phyloP scores from a whole-genome alignment of 352 stramenopile genomes.

The Phytophthora sp. region DNA sequence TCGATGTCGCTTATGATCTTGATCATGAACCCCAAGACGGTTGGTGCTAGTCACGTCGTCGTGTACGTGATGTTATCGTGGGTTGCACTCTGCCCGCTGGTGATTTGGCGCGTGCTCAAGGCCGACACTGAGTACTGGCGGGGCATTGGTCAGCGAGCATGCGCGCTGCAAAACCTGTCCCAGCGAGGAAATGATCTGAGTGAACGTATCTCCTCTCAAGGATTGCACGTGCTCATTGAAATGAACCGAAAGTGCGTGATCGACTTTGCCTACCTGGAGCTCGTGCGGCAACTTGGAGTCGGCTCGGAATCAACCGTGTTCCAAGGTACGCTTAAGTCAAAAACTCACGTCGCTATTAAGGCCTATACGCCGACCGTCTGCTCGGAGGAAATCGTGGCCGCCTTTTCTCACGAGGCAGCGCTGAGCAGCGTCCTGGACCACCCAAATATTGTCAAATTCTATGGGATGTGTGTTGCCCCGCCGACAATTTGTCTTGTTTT shows the following conservation, averaged over 20 bases:
- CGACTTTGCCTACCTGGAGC: slow-evolving; percentile 57
- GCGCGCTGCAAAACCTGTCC: slow-evolving; percentile 37
- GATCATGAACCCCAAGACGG: slow-evolving; percentile 28
- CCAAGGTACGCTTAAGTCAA: slow-evolving; percentile 42
- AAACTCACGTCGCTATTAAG: slow-evolving; percentile 53
- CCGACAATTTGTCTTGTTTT: slow-evolving; percentile 54
- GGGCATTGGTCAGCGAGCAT: slow-evolving; percentile 42
- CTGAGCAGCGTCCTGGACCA: slow-evolving; percentile 46
- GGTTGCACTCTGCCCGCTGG: slow-evolving; percentile 37
- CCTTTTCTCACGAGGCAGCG: slow-evolving; percentile 54
- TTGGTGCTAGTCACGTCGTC: slow-evolving; percentile 6
- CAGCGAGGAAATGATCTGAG: slow-evolving; percentile 33
- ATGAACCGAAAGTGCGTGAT: slow-evolving; percentile 62
- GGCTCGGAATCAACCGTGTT: slow-evolving; percentile 41
- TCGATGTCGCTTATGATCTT: slow-evolving; percentile 27
- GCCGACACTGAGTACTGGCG: slow-evolving; percentile 59
- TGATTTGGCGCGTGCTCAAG: slow-evolving; percentile 53
- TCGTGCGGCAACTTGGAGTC: slow-evolving; percentile 39
- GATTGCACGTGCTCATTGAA: slow-evolving; percentile 57
- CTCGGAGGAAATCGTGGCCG: slow-evolving; percentile 39
- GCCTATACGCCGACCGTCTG: slow-evolving; percentile 44
- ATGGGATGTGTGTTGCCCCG: slow-evolving; percentile 48
- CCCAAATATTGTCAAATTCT: slow-evolving; percentile 51
- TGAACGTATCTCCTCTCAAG: slow-evolving; percentile 46
- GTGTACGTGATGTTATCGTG: slow-evolving; percentile 28